A percentile compares a stretch with the other conserved stretches of the same genome.
Conservation (phyloP, 2,329 filamentous ascomycete species). For the Talaromyces amestolkiae region DNA sequence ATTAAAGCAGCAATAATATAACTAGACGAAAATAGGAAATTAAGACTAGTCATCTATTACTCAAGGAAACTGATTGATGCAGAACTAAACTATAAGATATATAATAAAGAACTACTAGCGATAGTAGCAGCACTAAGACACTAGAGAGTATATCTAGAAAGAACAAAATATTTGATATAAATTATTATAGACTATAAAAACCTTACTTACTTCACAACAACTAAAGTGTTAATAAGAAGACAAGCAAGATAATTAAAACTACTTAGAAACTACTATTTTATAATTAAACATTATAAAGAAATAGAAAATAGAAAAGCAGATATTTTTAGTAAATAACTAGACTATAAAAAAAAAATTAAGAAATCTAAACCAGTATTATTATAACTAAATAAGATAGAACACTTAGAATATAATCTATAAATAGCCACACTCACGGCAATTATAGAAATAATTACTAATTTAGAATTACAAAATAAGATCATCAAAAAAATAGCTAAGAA, state of each 20-base stretch:
- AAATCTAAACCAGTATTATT: neutral
- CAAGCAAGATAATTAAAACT: neutral
- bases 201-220: neutral
- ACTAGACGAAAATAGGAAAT: neutral
- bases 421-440: neutral
- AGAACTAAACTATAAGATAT: neutral
- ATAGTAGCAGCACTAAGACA: neutral
- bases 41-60: neutral
- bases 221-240: neutral
- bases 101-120: neutral
- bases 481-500: neutral
- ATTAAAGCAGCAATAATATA: neutral
- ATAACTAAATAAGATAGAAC: neutral
- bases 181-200: neutral
- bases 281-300: neutral
- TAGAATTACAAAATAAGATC: neutral
- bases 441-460: neutral
- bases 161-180: neutral
- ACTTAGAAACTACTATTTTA: neutral
- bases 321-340: neutral
- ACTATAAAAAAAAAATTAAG: neutral
- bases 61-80: neutral
- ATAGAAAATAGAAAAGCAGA: neutral
- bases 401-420: neutral
- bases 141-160: neutral